Percentiles rank a stretch among this genome's conserved stretches.
Evolutionary conservation across 257 asterid species (phyloP).

Genomic region (Solanum verrucosum): DNA sequence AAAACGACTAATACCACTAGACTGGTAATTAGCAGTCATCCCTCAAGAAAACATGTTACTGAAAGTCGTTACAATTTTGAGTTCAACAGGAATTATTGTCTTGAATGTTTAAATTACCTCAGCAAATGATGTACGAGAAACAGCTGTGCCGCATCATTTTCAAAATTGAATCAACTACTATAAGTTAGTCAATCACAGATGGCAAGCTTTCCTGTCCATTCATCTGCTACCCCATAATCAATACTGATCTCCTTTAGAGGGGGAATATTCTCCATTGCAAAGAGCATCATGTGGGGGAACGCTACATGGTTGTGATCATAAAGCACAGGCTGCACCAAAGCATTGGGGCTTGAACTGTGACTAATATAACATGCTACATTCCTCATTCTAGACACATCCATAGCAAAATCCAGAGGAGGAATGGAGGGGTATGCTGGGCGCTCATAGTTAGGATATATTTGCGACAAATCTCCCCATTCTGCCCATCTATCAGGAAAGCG

Average conservation of each 20-base stretch:
- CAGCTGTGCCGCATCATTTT: neutral
- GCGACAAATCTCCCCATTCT: conserved; percentile 78
- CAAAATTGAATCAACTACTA: conserved; percentile 10
- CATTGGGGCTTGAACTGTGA: conserved; percentile 71
- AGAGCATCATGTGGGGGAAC: conserved; percentile 84
- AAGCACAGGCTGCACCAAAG: conserved; percentile 71
- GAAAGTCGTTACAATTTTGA: neutral
- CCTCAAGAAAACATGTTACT: neutral
- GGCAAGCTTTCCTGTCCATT: conserved; percentile 58
- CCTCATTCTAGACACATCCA: conserved; percentile 87
- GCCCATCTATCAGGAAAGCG: conserved; percentile 75
- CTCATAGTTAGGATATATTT: conserved; percentile 45
- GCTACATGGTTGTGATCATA: conserved; percentile 64
- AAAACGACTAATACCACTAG: neutral
- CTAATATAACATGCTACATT: conserved; percentile 83
- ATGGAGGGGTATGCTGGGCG: conserved; percentile 47
- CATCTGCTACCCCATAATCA: conserved; percentile 87
- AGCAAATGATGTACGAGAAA: conserved; percentile 4
- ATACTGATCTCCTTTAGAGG: conserved; percentile 77
- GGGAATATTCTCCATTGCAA: conserved; percentile 87
- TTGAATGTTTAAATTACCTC: conserved; percentile 26
- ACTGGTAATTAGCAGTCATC: neutral
- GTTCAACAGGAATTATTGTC: neutral
- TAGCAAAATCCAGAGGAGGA: conserved; percentile 78
- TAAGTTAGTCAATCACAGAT: conserved; percentile 40